phyloP scores from a whole-genome alignment of 164 flowering plant species.

The Hamamelis virginiana region DNA sequence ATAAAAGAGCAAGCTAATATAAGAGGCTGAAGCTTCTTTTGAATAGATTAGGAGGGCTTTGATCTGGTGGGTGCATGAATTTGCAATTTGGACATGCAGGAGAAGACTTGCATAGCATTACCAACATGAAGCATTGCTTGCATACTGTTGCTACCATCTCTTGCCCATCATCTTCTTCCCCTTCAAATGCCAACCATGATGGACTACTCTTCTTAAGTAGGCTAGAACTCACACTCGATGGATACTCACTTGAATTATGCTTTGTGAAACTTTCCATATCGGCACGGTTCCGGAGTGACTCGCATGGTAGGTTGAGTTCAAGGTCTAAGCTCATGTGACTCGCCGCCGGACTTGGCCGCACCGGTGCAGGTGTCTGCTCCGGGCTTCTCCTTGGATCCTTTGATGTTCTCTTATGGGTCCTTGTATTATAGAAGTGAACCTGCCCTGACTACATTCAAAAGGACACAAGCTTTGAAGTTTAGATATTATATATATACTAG shows the following conservation, averaged over 20 bases:
- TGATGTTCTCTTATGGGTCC: conserved; percentile 56
- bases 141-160: conserved; percentile 90
- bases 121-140: conserved; percentile 82
- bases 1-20: conserved; percentile 27
- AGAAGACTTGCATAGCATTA: conserved; percentile 77
- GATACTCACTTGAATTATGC: conserved; percentile 7
- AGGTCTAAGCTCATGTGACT: conserved; percentile 71
- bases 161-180: conserved; percentile 34
- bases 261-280: conserved; percentile 13
- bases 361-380: too few species aligned
- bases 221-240: not conserved
- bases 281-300: conserved; percentile 13
- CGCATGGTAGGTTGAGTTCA: conserved; percentile 64
- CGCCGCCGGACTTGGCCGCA: conserved; percentile 20
- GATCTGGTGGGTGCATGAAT: conserved; percentile 64
- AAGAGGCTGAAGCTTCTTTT: conserved; percentile 42
- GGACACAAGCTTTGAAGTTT: not conserved
- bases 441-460: conserved; percentile 62
- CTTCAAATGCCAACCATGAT: conserved; percentile 49
- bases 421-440: conserved; percentile 74
- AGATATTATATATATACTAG: too few species aligned
- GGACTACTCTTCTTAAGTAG: conserved; percentile 22
- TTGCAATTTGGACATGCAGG: conserved; percentile 94
- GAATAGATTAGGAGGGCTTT: conserved; percentile 31
- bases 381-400: conserved; percentile 55